These are phyloP conservation scores for Fusarium cicatricum DNA, from an alignment of 2,329 filamentous ascomycete genomes.

Conservation along the genomic window DNA sequence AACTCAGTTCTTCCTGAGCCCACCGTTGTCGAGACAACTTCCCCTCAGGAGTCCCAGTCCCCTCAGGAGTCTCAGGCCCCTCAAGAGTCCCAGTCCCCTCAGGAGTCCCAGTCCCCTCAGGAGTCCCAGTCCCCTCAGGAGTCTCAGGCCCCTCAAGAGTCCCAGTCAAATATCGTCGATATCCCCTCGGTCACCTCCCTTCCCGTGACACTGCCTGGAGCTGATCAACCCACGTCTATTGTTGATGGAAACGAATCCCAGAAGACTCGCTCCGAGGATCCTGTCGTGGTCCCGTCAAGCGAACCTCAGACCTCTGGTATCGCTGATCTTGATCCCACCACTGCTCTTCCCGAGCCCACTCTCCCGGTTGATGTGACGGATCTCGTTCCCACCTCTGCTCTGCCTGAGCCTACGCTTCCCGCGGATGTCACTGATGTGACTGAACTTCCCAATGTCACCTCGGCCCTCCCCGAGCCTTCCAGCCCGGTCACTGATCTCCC, in stretches of 20 bases:
- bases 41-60: constrained; percentile 1
- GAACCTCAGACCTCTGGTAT: constrained; percentile 24
- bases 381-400: constrained; percentile 1
- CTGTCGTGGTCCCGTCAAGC: constrained; percentile 6
- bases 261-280: constrained; percentile 19
- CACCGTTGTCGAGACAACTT: constrained; percentile 7
- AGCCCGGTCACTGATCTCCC: constrained; percentile 22
- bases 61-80: too few relatives aligned
- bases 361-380: constrained; percentile 12
- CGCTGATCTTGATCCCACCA: constrained; percentile 17
- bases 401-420: constrained; percentile 7
- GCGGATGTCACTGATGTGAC: constrained; percentile 16
- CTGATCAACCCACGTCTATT: constrained; percentile 15
- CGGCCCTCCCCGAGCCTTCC: neutral
- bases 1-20: constrained; percentile 27
- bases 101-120: constrained; percentile 1
- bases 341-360: constrained; percentile 17
- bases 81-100: constrained; percentile 1
- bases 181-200: constrained; percentile 12
- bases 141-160: too few relatives aligned
- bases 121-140: constrained; percentile 8
- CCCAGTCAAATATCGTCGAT: constrained; percentile 10
- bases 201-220: neutral
- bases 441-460: neutral
- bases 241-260: constrained; percentile 11